Percentiles rank a stretch among this genome's conserved stretches.
These are phyloP conservation scores for Stagonosporopsis cucurbitacearum DNA, from an alignment of 2,329 filamentous ascomycete species.

Conservation along the genomic window DNA sequence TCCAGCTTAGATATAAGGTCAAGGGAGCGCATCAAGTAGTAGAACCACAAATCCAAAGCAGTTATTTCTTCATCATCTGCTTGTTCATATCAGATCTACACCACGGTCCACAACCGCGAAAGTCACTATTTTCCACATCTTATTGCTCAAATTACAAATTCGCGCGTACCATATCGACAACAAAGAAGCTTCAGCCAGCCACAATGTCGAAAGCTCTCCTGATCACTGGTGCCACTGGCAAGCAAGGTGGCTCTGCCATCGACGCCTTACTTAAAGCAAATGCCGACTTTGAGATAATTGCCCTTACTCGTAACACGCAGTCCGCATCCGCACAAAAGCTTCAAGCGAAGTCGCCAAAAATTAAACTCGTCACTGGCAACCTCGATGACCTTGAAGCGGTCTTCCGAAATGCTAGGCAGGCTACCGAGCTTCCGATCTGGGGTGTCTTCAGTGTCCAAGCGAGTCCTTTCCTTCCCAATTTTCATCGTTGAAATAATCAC, in stretches of 20 bases:
- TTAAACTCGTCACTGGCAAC: conserved; percentile 63
- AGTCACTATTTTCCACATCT: too few species aligned
- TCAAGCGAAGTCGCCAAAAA: conserved; percentile 51
- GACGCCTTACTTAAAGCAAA: conserved; percentile 47
- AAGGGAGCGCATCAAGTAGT: not conserved
- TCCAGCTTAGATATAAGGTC: not conserved
- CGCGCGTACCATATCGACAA: not conserved
- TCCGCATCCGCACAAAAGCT: conserved; percentile 59
- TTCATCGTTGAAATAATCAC: not conserved
- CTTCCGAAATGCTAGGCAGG: conserved; percentile 55
- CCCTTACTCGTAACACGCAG: conserved; percentile 61
- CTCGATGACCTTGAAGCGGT: conserved; percentile 57
- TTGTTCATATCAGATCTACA: not conserved
- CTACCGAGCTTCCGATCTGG: conserved; percentile 38
- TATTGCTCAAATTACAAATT: too few species aligned
- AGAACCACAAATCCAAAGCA: not conserved
- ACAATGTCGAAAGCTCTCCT: conserved; percentile 35
- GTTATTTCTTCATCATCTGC: not conserved
- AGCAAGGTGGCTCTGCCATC: conserved; percentile 54
- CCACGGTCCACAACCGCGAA: too few species aligned
- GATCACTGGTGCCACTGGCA: conserved; percentile 54
- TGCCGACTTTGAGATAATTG: conserved; percentile 58
- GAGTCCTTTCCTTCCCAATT: not conserved
- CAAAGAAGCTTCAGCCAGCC: not conserved
- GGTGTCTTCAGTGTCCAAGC: conserved; percentile 44